Evolutionary conservation across 192 early-diverging fungal species (phyloP).

Genomic region (Coemansia javaensis): DNA sequence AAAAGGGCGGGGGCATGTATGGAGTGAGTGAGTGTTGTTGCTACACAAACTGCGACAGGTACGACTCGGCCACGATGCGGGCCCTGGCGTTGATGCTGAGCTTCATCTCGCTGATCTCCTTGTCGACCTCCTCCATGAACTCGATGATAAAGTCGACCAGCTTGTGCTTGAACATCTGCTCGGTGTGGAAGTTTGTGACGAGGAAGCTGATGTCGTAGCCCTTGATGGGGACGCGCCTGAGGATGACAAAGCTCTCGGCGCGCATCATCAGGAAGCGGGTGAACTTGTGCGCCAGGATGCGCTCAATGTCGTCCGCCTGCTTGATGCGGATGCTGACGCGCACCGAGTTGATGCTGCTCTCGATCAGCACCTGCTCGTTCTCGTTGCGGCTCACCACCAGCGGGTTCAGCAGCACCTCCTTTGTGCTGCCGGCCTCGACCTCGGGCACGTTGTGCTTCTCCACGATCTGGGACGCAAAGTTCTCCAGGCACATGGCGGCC

Average conservation of each 20-base stretch:
- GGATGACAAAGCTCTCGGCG: constrained; percentile 93
- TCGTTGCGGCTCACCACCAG: constrained; percentile 85
- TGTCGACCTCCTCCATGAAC: constrained; percentile 99
- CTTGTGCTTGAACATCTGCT: constrained; percentile 99
- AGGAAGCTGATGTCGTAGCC: constrained; percentile 97
- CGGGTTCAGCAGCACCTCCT: constrained; percentile 82
- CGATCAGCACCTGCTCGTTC: constrained; percentile 89
- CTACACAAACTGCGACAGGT: constrained; percentile 48
- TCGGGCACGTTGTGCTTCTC: constrained; percentile 99
- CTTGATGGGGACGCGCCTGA: constrained; percentile 86
- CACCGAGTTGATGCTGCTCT: constrained; percentile 88
- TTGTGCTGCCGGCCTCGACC: constrained; percentile 78
- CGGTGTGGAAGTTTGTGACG: constrained; percentile 95
- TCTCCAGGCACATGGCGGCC: constrained; percentile 92
- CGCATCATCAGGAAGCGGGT: constrained; percentile 97
- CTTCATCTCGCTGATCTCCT: constrained; percentile 99
- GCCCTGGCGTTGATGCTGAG: constrained; percentile 88
- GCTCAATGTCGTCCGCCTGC: constrained; percentile 95
- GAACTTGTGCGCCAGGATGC: constrained; percentile 92
- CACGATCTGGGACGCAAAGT: constrained; percentile 95
- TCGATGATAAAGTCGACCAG: constrained; percentile 98
- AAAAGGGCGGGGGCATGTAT: not conserved
- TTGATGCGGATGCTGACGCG: constrained; percentile 95
- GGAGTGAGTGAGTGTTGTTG: not conserved
- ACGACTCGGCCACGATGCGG: constrained; percentile 83